These are phyloP conservation scores for Kwoniella europaea DNA, from an alignment of 768 basidiomycete species.

Conservation along the genomic window DNA sequence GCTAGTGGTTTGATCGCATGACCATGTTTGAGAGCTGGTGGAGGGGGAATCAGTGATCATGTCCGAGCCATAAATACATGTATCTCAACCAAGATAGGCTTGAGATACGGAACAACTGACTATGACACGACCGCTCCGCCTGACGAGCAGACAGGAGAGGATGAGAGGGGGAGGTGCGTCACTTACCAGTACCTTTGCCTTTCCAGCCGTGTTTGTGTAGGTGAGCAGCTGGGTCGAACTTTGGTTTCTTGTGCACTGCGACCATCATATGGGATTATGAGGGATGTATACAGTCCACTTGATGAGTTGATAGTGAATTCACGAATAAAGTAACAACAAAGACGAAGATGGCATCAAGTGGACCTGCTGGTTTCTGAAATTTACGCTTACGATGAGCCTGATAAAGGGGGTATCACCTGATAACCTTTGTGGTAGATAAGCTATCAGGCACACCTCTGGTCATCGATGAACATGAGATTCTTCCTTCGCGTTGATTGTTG, in stretches of 20 bases:
- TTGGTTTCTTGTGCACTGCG: slow-evolving; percentile 15
- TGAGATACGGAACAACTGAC: too few relatives aligned
- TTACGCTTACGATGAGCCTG: slow-evolving; percentile 22
- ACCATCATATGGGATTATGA: slow-evolving; percentile 7
- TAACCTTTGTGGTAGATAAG: not conserved
- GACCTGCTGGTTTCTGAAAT: slow-evolving; percentile 16
- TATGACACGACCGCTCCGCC: too few relatives aligned
- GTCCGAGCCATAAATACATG: too few relatives aligned
- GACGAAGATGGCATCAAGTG: not conserved
- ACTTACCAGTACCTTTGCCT: slow-evolving; percentile 70
- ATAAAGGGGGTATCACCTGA: not conserved
- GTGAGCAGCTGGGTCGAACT: slow-evolving; percentile 59
- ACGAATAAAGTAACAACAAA: not conserved
- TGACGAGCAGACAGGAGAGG: too few relatives aligned
- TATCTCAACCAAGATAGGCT: too few relatives aligned
- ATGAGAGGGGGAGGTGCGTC: too few relatives aligned
- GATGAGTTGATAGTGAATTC: too few relatives aligned
- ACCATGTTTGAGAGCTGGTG: slow-evolving; percentile 74
- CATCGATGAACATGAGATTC: not conserved
- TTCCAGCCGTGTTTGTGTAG: slow-evolving; percentile 84
- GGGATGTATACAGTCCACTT: too few relatives aligned
- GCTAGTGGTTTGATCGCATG: slow-evolving; percentile 77
- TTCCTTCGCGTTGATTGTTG: not conserved
- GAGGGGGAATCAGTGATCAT: too few relatives aligned
- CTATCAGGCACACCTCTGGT: not conserved